A percentile compares a stretch with the other conserved stretches of the same genome.
These are phyloP conservation scores for Rutidosis leptorrhynchoides DNA, from an alignment of 129 eudicot genomes.

Conservation along the genomic window DNA sequence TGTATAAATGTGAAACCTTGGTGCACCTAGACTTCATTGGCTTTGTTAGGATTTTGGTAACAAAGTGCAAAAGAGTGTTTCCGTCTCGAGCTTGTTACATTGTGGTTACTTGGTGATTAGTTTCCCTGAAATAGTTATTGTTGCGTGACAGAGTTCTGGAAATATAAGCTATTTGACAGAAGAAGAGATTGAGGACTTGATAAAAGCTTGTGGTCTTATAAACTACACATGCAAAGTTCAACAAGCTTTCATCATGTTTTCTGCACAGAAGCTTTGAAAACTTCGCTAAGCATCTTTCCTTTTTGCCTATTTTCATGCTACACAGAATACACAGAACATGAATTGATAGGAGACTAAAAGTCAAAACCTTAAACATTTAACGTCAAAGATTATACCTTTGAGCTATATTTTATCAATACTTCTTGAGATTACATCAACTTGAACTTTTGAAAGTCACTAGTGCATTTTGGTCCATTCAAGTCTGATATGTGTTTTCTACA, in stretches of 20 bases:
- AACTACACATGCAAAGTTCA: conserved; percentile 69
- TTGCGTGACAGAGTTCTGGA: conserved; percentile 44
- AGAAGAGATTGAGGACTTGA: conserved; percentile 83
- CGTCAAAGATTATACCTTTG: not conserved
- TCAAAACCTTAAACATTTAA: not conserved
- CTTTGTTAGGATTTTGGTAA: not conserved
- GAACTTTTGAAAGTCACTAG: conserved; percentile 1
- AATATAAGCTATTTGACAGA: conserved; percentile 52
- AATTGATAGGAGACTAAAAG: not conserved
- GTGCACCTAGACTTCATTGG: not conserved
- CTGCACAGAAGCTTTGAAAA: conserved; percentile 82
- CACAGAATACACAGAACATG: not conserved
- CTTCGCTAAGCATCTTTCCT: not conserved
- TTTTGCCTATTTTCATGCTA: not conserved
- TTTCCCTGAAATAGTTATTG: not conserved
- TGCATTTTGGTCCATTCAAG: conserved; percentile 6
- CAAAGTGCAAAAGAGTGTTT: conserved; percentile 1
- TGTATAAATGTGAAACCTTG: not conserved
- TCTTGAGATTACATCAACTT: not conserved
- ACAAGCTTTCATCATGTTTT: conserved; percentile 85
- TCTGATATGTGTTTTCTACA: too few relatives aligned
- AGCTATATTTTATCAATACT: not conserved
- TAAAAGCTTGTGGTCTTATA: conserved; percentile 77
- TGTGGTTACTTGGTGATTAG: not conserved
- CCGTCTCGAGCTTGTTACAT: not conserved